Base-by-base conservation (phyloP, 805 yeast species). In the Clavispora vitiphila region DNA sequence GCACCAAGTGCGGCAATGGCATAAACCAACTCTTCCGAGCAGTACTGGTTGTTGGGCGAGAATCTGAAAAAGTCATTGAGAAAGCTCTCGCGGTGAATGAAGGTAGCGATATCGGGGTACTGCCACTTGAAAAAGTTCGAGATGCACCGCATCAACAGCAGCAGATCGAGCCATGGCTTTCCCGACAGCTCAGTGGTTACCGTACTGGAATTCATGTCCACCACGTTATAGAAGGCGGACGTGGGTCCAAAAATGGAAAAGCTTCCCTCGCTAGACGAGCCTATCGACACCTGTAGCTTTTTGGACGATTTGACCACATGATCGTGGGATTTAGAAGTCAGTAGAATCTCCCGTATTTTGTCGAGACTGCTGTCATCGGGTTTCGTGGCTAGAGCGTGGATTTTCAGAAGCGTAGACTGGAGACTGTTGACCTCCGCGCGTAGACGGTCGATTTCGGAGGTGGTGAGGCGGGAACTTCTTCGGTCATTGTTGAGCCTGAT, bases 1-100 rank as follows among this genome's bases (percentile, higher is more conserved):
- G 54, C 55, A 16, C 55, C 55, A 10, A 51, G 34, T 3, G 55
- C 55, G 6, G 55, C 53, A 26, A 49, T 46, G n/a, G 55, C 48
- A 41, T 48, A 51, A 6, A 47, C 48, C 14, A 51, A 35, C 30
- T 49, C 55, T 25, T 49, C 50, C 3, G 54, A 49, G 32, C 54
- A 51, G 35, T 51, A 51, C 15, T 16, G 29, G 10, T 41, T 42
- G 31, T 36, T 38, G 9, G 29, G 24, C 15, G 31, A 20, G 4
- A 48, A 47, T n/a, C 18, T 43, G 26, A 51, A 40, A 23, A 49
- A 49, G 31, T 51, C 55, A n/a, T 40, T 34, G 31, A 51, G 40
- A 34, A 50, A 51, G 29, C 53, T 50, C 37, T 51, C 55, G 8
- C 55, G 38, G 22, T 50, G 55, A 5, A 50, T 48, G 40, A 51